A percentile compares a stretch with the other conserved stretches of the same genome.
Evolutionary conservation across 2,329 filamentous ascomycete genomes (phyloP).

Genomic region (Aspergillus sp.): DNA sequence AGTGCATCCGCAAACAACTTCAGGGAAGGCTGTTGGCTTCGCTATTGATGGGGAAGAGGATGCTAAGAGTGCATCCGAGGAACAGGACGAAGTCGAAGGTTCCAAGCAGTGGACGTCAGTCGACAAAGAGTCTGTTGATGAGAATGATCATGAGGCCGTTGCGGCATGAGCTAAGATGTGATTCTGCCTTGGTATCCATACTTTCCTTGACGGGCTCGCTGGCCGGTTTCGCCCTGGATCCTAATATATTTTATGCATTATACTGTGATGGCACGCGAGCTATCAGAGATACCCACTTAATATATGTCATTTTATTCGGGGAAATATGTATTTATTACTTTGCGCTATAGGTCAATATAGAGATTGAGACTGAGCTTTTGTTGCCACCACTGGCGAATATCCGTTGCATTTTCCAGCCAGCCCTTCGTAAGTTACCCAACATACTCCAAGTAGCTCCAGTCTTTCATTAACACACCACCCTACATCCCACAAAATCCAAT

Average conservation of each 20-base stretch:
- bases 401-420: no score
- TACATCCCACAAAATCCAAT: slow-evolving; percentile 15
- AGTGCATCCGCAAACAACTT: slow-evolving; percentile 24
- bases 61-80: slow-evolving; percentile 5
- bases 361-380: no score
- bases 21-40: slow-evolving; percentile 38
- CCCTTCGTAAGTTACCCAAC: not conserved
- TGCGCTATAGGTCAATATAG: no score
- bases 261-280: not conserved
- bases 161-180: not conserved
- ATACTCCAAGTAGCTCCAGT: not conserved
- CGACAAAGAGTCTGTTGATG: slow-evolving; percentile 22
- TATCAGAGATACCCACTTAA: slow-evolving; percentile 1
- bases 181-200: not conserved
- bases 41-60: slow-evolving; percentile 23
- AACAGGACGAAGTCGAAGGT: slow-evolving; percentile 27
- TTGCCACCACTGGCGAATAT: no score
- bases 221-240: no score
- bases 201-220: no score
- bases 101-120: slow-evolving; percentile 33
- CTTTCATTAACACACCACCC: not conserved
- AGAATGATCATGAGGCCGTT: not conserved
- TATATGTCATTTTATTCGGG: not conserved
- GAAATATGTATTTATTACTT: no score
- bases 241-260: not conserved